Percentiles rank a stretch among this genome's conserved stretches.
These are phyloP conservation scores for Paramecium pentaurelia DNA, from an alignment of 73 alveolate species.

Conservation along the genomic window DNA sequence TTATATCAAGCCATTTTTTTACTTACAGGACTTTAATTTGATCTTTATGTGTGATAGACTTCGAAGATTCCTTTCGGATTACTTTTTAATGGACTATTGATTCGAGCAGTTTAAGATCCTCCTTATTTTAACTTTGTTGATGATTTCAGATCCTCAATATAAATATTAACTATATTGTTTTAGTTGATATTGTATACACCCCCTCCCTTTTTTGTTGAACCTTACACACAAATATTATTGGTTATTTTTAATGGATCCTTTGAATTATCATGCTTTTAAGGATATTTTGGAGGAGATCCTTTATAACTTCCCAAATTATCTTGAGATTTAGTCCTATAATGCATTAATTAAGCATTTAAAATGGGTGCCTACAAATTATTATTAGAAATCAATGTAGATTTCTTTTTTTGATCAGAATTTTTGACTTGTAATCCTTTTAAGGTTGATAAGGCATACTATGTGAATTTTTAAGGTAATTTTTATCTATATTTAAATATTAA, in stretches of 20 bases:
- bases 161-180: slow-evolving; percentile 35
- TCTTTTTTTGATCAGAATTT: background rate
- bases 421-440: background rate
- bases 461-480: background rate
- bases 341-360: background rate
- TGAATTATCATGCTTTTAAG: background rate
- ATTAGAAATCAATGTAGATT: background rate
- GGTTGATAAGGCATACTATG: background rate
- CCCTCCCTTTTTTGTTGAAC: background rate
- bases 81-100: slow-evolving; percentile 23
- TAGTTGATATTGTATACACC: slow-evolving; percentile 33
- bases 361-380: background rate
- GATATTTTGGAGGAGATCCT: slow-evolving; percentile 5
- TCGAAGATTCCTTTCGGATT: slow-evolving; percentile 8
- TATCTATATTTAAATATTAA: background rate
- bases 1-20: background rate
- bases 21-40: background rate
- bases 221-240: background rate
- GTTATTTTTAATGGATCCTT: slow-evolving; percentile 26
- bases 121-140: background rate
- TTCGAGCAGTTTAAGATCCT: slow-evolving; percentile 37
- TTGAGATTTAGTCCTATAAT: slow-evolving; percentile 17
- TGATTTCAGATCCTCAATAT: slow-evolving; percentile 13
- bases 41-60: background rate
- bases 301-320: background rate